Base-by-base conservation (phyloP, 2,329 filamentous ascomycete species). In the Ceratocystis alfenasii region DNA sequence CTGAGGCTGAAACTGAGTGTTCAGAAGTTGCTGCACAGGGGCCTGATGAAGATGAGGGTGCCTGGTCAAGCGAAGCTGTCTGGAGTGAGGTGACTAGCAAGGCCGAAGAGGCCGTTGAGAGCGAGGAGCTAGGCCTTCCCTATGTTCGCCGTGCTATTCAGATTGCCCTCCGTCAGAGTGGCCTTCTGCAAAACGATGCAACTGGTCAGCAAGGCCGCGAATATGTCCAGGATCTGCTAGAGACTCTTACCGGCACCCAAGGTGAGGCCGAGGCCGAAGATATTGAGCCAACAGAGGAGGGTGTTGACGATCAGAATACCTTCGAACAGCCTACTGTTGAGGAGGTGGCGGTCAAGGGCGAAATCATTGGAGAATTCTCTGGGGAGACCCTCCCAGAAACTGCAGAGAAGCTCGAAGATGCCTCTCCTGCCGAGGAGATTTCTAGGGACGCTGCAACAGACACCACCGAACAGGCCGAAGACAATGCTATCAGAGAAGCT, bases 51-150 rank as follows among this genome's bases (percentile, higher is more conserved):
- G 66, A 68, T 30, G 66, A 65, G 28, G 53, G 59, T 15, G 44
- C 63, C 8, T 67, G 64, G 48, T 63, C 66, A 20, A 77, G 72
- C 45, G 74, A 77, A 20, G 72, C 72, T 17, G 76, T 78, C 15
- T 85, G 82, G 82, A 76, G 80, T 60, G 79, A 82, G 63, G 78
- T 84, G 72, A 81, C 80, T 70, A 73, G 75, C 33, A 80, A 78
- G 72, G 80, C 84, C 15, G 81, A 84, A 65, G 77, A 83, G 64
- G 79, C 80, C 1, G 80, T 85, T 64, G 80, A 84, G 68, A 79
- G 82, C 68, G 83, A 85, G 63, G 80, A 81, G 59, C 73, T 78
- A 10, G 82, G 82, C 30, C 72, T 82, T 36, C 76, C 76, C 5
- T 76, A 77, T 7, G 79, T 84, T 17, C 76, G 80, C 59, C 81